Base-by-base conservation (phyloP, 208 protist species). In the Crithidia mellificae region DNA sequence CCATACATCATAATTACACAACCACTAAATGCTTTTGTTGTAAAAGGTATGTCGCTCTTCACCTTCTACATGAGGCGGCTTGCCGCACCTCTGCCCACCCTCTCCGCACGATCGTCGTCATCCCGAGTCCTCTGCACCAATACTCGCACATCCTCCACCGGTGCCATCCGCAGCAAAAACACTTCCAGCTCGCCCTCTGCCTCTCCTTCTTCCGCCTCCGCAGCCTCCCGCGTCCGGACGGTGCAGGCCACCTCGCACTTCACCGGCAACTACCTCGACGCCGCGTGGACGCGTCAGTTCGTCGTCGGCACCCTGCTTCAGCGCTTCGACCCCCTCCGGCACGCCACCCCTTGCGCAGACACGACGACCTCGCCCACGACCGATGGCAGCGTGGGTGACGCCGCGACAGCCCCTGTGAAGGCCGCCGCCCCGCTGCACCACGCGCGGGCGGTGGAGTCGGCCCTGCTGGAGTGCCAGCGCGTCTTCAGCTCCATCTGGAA, bases 281-380 rank as follows among this genome's bases (percentile, higher is more conserved):
- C 57, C 39, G 30, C 43, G 22, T 95, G 90, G 87, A 84, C 85
- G n/a, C 80, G 86, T 0, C 77, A 80, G 49, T 95, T 95, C 52
- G 84, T 95, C 34, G 65, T 95, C n/a, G 85, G 87, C 20, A 81
- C 81, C 4, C 68, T 95, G 15, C 75, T 95, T 12, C 87, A 91
- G 67, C 75, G 79, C 51, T 92, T 88, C 56, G 77, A 85, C 29
- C 83, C 88, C 5, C 36, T 63, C 17, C 39, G 43, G 0, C 49
- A 41, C 58, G 30, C 20, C 20, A 47, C 41, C 0, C 12, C 69
- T n/a, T n/a, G n/a, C n/a, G n/a, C n/a, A n/a, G n/a, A n/a, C n/a
- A n/a, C n/a, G n/a, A n/a, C n/a, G n/a, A n/a, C n/a, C n/a, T n/a
- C n/a, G n/a, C 14, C 39, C 34, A 39, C 34, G 11, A 55, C n/a